phyloP scores from a whole-genome alignment of 2,329 filamentous ascomycete genomes.

The Penicillium sp. region DNA sequence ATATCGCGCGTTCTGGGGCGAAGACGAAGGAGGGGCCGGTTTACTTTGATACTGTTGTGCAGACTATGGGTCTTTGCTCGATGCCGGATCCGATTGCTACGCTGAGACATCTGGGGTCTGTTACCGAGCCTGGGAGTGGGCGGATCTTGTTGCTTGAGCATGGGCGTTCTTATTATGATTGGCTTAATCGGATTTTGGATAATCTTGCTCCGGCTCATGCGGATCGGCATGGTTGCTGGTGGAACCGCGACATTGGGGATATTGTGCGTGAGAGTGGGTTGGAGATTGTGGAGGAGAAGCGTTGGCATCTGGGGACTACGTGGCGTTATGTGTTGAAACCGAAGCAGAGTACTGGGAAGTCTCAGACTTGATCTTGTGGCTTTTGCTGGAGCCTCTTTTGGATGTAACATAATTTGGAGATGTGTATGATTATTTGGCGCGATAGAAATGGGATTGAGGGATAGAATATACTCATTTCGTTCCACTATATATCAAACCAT shows the following conservation, averaged over 20 bases:
- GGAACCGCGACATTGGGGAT: conserved; percentile 52
- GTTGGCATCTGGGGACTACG: conserved; percentile 52
- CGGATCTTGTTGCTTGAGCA: conserved; percentile 52
- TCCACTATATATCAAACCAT: background rate
- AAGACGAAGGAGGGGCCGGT: background rate
- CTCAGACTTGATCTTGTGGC: background rate
- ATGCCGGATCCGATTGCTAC: conserved; percentile 45
- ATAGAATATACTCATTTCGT: background rate
- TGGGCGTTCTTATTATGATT: conserved; percentile 48
- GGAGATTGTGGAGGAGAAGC: conserved; percentile 47
- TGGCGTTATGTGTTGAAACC: conserved; percentile 46
- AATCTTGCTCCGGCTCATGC: conserved; percentile 50
- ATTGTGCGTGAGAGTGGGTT: conserved; percentile 50
- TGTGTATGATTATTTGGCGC: conserved; percentile 7
- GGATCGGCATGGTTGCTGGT: conserved; percentile 54
- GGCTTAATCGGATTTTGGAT: conserved; percentile 50
- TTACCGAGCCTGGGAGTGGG: conserved; percentile 43
- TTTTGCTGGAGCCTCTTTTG: background rate
- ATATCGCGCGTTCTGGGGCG: background rate
- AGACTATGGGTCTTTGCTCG: conserved; percentile 54
- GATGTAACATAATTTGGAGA: background rate
- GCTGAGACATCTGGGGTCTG: conserved; percentile 42
- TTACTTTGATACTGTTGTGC: conserved; percentile 50
- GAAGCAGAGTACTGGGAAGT: conserved; percentile 11
- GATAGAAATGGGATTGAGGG: background rate